Base-by-base conservation (phyloP, 1,139 yeast species). In the Geotrichum carabidarum region DNA sequence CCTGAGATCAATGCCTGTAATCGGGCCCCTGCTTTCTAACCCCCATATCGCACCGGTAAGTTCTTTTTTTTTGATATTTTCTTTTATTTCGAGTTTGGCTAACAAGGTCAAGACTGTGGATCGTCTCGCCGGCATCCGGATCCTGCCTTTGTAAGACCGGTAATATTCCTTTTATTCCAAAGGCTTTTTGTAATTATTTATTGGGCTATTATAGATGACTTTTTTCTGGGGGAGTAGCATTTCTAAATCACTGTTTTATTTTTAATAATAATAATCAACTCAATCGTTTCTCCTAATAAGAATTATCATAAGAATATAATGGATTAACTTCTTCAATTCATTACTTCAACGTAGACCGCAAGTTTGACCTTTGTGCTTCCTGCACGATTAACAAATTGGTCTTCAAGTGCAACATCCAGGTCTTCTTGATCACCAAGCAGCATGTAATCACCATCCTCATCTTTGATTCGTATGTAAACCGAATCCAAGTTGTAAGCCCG, bases 21-120 rank as follows among this genome's bases (percentile, higher is more conserved):
- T 93, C 59, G 99, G 99, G 0, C 94, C 95, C 44, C 60, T 90
- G 7, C 78, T 93, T 59, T 84, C 93, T 48, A 82, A 85, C 67
- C 98, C 98, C 0, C 71, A 74, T 14, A 71, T 93, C 47, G 96
- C 96, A 1, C 98, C 98, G 15, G 80, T 79, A 61, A 45, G 70
- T 61, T 9, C 22, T 37, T 44, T 37, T 11, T 6, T 45, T 30
- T 31, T 43, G 18, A 42, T 49, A 44, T 41, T 48, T 22, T 8
- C n/a, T 37, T 9, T 27, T 8, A 2, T 37, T 48, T 48, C 2
- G 4, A 15, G 14, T 35, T 47, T 47, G 44, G 18, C 14, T 14
- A 38, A 38, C 14, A 12, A 15, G 27, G 27, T 22, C 27, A 32
- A 56, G 57, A 41, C 42, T 5, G 31, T 52, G n/a, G 56, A 53